These are phyloP conservation scores for Arthroderma uncinatum DNA, from an alignment of 2,329 filamentous ascomycete species.

Conservation along the genomic window DNA sequence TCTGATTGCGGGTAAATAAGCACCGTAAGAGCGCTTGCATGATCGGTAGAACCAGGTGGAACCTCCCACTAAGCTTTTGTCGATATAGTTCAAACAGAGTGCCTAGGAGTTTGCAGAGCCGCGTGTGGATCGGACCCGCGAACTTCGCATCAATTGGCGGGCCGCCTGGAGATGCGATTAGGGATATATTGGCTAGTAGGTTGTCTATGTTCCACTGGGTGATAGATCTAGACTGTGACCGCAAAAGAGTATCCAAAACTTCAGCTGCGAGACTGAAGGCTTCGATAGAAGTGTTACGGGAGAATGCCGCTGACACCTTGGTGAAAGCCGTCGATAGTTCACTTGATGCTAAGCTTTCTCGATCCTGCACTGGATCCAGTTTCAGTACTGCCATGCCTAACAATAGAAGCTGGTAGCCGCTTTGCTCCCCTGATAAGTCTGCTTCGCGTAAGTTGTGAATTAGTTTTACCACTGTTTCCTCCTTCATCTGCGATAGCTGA, in stretches of 20 bases:
- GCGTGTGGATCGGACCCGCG: slow-evolving; percentile 39
- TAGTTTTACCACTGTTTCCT: slow-evolving; percentile 22
- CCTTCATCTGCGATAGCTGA: slow-evolving; percentile 26
- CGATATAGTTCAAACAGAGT: slow-evolving; percentile 47
- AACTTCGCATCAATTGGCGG: slow-evolving; percentile 24
- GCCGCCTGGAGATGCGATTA: slow-evolving; percentile 26
- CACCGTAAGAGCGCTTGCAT: slow-evolving; percentile 46
- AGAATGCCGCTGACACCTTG: slow-evolving; percentile 24
- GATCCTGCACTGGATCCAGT: slow-evolving; percentile 27
- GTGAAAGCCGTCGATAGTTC: slow-evolving; percentile 30
- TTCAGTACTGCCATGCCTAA: slow-evolving; percentile 27
- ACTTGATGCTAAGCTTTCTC: slow-evolving; percentile 26
- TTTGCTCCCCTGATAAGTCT: slow-evolving; percentile 22
- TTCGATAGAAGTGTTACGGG: slow-evolving; percentile 25
- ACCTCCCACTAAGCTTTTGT: slow-evolving; percentile 47
- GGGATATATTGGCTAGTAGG: slow-evolving; percentile 30
- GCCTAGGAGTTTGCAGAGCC: slow-evolving; percentile 44
- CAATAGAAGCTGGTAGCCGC: slow-evolving; percentile 27
- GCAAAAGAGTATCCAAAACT: slow-evolving; percentile 30
- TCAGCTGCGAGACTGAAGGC: slow-evolving; percentile 33
- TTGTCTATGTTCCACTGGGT: slow-evolving; percentile 38
- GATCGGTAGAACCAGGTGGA: slow-evolving; percentile 47
- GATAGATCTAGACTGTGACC: slow-evolving; percentile 31
- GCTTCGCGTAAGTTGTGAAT: slow-evolving; percentile 24
- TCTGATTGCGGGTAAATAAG: slow-evolving; percentile 41